Evolutionary conservation across 148 eudicot genomes (phyloP).

Genomic region (Oxyria digyna): DNA sequence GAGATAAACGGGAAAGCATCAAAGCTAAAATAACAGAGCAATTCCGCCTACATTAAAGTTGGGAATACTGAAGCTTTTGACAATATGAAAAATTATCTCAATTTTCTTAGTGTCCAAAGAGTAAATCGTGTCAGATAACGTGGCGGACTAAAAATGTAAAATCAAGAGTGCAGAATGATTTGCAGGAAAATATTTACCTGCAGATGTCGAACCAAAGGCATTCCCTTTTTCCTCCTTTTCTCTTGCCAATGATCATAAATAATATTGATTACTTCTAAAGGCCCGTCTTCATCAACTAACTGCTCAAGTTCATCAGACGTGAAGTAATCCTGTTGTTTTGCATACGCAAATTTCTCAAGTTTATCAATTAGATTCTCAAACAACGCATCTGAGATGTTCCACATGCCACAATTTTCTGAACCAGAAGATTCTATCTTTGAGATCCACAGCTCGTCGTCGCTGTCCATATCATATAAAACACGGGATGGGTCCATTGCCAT

Average conservation of each 20-base stretch:
- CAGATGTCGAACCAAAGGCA: conserved; percentile 81
- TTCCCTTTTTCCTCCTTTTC: conserved; percentile 64
- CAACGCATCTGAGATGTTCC: conserved; percentile 50
- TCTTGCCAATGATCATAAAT: conserved; percentile 65
- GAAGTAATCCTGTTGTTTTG: conserved; percentile 48
- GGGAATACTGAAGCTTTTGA: background rate
- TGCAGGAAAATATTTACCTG: conserved; percentile 44
- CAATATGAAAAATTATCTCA: background rate
- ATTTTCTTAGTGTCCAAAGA: background rate
- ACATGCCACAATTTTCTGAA: conserved; percentile 14
- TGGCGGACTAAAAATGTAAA: background rate
- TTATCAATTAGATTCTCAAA: conserved; percentile 78
- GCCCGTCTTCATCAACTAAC: conserved; percentile 35
- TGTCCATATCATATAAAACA: conserved; percentile 90
- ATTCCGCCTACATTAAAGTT: background rate
- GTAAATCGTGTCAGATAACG: background rate
- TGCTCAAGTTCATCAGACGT: conserved; percentile 60
- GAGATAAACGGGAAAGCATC: background rate
- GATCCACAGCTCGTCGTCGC: conserved; percentile 90
- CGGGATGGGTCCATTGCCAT: conserved; percentile 69
- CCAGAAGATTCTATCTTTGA: conserved; percentile 15
- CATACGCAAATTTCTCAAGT: conserved; percentile 75
- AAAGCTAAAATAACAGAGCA: background rate
- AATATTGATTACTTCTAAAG: conserved; percentile 33
- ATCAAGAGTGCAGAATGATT: background rate